Evolutionary conservation across 345 rosid genomes (phyloP).

Genomic region (Isatis tinctoria): DNA sequence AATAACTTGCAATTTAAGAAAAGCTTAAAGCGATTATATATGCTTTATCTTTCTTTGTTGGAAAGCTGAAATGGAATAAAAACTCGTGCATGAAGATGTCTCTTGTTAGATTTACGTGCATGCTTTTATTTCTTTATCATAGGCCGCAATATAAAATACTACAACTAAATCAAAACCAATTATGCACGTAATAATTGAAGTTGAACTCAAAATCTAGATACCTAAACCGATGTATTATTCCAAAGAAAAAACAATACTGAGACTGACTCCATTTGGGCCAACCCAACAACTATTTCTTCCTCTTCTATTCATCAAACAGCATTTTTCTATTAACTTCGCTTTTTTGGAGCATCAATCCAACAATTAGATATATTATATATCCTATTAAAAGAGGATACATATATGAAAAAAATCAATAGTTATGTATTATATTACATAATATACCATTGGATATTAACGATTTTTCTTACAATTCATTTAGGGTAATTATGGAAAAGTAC

Average conservation of each 20-base stretch:
- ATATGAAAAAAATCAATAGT: too few species aligned
- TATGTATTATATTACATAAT: too few species aligned
- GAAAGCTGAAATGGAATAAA: conserved; percentile 35
- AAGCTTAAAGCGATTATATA: conserved; percentile 18
- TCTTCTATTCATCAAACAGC: too few species aligned
- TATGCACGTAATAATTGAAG: conserved; percentile 16
- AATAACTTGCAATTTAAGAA: conserved; percentile 27
- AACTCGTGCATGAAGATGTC: conserved; percentile 36
- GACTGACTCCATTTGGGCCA: too few species aligned
- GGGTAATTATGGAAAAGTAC: too few species aligned
- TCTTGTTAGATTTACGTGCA: conserved; percentile 27
- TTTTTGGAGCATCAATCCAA: too few species aligned
- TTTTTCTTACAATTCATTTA: too few species aligned
- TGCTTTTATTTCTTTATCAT: conserved; percentile 29
- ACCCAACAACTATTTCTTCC: too few species aligned
- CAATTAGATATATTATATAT: too few species aligned
- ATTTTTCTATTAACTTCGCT: too few species aligned
- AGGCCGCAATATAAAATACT: neutral
- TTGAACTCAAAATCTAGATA: neutral
- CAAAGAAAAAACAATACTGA: neutral
- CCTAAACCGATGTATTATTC: neutral
- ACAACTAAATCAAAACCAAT: conserved; percentile 2
- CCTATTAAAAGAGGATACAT: too few species aligned
- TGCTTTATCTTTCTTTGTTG: conserved; percentile 30
- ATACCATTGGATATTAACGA: too few species aligned